Evolutionary conservation across 1,284 basidiomycete species (phyloP), one percentile per base, ranked within the genome.

Genomic region (Cutaneotrichosporon daszewskae): DNA sequence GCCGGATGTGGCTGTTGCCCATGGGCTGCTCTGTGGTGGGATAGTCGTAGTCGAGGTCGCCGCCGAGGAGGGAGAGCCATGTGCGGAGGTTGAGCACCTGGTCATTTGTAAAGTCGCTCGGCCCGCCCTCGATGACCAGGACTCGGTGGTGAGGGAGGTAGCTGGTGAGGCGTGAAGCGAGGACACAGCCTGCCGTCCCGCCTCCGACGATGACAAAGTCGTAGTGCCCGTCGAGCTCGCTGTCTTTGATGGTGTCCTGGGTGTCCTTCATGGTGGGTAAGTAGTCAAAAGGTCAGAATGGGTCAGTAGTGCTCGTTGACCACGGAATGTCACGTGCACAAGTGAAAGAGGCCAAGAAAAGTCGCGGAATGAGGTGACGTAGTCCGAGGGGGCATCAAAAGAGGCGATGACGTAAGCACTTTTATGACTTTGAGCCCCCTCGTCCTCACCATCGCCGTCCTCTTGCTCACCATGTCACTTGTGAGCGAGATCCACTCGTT

Each of bases 161-260:
- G 28, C 16, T 8, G 0, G 79, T 66, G 20, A 85, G 72, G 5
- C 83, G 73, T 12, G 75, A 72, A 3, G 82, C 82, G 8, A 85
- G 75, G 0, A 79, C 80, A 6, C 77, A 74, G 4, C 83, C 83
- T 1, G 79, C 76, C 2, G 82, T 69, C 1, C 83, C 82, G 20
- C 76, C 81, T 3, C 82, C 82, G 13, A 82, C 76, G 38, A 84
- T 74, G 54, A 84, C 78, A 58, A 82, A 83, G 70, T 84, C 82
- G 57, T 76, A 83, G 1, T 52, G 23, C 18, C 33, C 50, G 4
- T 26, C 16, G 17, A 27, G 32, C 9, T 8, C 23, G 18, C 34
- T 1, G 35, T 22, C 19, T 27, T 17, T 25, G 14, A 52, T 29
- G 16, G 31, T 34, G 20, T 32, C 22, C 16, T 40, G 24, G 34